phyloP scores from a whole-genome alignment of 352 stramenopile species.

The Phytopythium litorale region DNA sequence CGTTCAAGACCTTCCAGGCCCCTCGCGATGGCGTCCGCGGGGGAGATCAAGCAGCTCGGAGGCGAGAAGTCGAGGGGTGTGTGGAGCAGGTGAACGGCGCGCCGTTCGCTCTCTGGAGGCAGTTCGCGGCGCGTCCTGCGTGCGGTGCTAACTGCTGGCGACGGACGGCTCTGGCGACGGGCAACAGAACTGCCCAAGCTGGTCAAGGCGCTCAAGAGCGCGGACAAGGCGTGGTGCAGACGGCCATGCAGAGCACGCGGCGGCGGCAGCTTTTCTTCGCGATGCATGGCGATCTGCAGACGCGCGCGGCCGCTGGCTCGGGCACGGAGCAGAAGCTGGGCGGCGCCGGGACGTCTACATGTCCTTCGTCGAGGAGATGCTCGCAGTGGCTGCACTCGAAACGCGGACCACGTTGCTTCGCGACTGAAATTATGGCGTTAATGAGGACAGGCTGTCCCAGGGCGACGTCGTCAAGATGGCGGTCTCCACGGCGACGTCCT shows the following conservation, averaged over 20 bases:
- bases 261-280: constrained; percentile 79
- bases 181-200: constrained; percentile 51
- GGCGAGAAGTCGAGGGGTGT: constrained; percentile 80
- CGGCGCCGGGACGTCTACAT: constrained; percentile 69
- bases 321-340: constrained; percentile 54
- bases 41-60: constrained; percentile 86
- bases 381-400: constrained; percentile 14
- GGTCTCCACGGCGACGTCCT: no score
- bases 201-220: constrained; percentile 62
- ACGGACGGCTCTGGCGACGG: not conserved
- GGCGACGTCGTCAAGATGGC: no score
- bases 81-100: constrained; percentile 82
- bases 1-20: no score
- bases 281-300: constrained; percentile 70
- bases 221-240: constrained; percentile 71
- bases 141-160: no score
- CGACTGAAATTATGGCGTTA: no score
- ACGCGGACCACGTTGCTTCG: no score
- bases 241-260: constrained; percentile 78
- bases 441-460: no score
- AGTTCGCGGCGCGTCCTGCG: not conserved
- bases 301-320: constrained; percentile 8
- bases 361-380: constrained; percentile 79
- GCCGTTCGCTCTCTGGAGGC: constrained; percentile 6
- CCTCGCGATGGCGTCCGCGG: constrained; percentile 16